Evolutionary conservation across 352 stramenopile genomes (phyloP), one percentile per base, ranked within the genome.

Genomic region (Phytophthora pini): DNA sequence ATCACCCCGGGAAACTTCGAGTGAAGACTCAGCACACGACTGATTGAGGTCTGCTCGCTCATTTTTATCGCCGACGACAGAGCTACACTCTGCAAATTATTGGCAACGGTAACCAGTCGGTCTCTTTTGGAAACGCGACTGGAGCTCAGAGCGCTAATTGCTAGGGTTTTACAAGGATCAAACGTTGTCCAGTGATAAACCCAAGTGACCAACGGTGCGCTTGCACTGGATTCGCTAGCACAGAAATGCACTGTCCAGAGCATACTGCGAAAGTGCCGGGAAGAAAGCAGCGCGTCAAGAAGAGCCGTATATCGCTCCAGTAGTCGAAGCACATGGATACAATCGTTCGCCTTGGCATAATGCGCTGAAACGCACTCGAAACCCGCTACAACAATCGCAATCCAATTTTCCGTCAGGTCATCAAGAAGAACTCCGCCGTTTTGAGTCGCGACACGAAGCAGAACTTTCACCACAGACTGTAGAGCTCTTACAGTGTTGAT

Each of bases 171-270:
- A 11, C 5, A 32, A 15, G 47, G 34, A 8, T 66, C 27, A n/a
- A 70, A 70, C 3, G 50, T 9, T 10, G 67, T 56, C 63, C 63
- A 66, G 15, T 48, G 38, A 26, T 43, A 69, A 5, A 59, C 4
- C 61, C 45, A 65, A 24, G 53, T 24, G 11, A 69, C 4, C 38
- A 69, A 65, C 5, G 13, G 24, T 22, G 13, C 17, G 17, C 17
- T 20, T 20, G 17, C 17, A 20, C 17, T 39, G 24, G 15, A 39
- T 34, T 44, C 45, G 34, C 6, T 26, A 17, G 34, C 34, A 24
- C 39, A 31, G n/a, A 56, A 54, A 13, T 15, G 36, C 5, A 11
- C 12, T 17, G 29, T 36, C 61, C 54, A 69, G 11, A 65, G 20
- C 20, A 52, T 11, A 26, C 54, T 31, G 12, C 44, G 24, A 31